Evolutionary conservation across 306 rosid genomes (phyloP).

Genomic region (Inga laurina): DNA sequence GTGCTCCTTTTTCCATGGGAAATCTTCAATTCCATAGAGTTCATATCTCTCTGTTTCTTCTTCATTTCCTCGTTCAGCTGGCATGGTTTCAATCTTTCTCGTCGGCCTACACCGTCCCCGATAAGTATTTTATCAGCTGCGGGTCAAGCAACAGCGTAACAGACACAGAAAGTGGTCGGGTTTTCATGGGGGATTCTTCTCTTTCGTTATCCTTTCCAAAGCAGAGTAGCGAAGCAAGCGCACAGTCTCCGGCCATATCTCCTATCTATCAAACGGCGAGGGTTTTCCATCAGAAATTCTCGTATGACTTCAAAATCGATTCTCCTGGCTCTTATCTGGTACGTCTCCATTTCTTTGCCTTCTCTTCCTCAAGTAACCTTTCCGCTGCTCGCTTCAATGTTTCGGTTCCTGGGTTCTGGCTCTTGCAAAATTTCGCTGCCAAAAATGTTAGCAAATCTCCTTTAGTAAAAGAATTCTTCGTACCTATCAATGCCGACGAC

Average conservation of each 20-base stretch:
- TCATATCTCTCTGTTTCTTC: neutral
- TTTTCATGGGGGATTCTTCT: slow-evolving; percentile 37
- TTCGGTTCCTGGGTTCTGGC: slow-evolving; percentile 33
- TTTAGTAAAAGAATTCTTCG: slow-evolving; percentile 38
- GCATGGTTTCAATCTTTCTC: slow-evolving; percentile 23
- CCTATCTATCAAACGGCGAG: slow-evolving; percentile 36
- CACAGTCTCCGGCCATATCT: neutral
- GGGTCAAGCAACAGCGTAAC: slow-evolving; percentile 29
- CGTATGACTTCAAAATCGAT: slow-evolving; percentile 31
- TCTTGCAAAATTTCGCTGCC: slow-evolving; percentile 39
- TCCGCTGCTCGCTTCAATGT: slow-evolving; percentile 41
- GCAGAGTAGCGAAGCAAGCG: neutral
- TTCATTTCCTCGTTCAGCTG: slow-evolving; percentile 23
- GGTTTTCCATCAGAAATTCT: slow-evolving; percentile 25
- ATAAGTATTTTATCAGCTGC: slow-evolving; percentile 42
- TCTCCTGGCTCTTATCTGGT: slow-evolving; percentile 26
- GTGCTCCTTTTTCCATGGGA: neutral
- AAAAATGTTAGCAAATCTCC: slow-evolving; percentile 1
- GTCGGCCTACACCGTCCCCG: slow-evolving; percentile 28
- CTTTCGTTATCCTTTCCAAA: slow-evolving; percentile 1
- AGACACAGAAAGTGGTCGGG: neutral
- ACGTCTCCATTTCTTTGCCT: slow-evolving; percentile 54
- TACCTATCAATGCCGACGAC: neutral
- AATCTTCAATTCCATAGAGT: neutral
- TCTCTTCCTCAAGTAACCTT: slow-evolving; percentile 33